Evolutionary conservation across 208 protist species (phyloP).

Genomic region (Crithidia brevicula): DNA sequence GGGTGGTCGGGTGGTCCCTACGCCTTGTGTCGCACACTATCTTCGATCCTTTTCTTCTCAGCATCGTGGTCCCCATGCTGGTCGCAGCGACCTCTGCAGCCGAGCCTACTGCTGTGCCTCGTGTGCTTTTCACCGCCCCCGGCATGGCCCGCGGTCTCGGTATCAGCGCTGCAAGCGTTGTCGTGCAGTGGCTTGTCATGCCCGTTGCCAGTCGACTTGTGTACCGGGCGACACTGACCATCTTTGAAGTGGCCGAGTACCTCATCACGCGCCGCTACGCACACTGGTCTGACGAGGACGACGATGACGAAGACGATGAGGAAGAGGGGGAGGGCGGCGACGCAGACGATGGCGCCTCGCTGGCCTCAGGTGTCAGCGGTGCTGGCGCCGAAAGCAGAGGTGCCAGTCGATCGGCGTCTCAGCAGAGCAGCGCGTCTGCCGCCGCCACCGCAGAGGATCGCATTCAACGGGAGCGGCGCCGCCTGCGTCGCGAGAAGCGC

Average conservation of each 20-base stretch:
- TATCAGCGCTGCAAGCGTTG: slow-evolving; percentile 39
- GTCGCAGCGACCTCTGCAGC: slow-evolving; percentile 8
- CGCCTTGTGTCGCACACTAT: slow-evolving; percentile 61
- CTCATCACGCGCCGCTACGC: slow-evolving; percentile 76
- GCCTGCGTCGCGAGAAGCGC: slow-evolving; percentile 17
- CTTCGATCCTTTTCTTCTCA: slow-evolving; percentile 72
- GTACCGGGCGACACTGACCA: slow-evolving; percentile 67
- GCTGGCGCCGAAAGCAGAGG: not conserved
- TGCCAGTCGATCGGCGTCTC: not conserved
- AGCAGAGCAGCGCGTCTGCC: slow-evolving; percentile 4
- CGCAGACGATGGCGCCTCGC: slow-evolving; percentile 13
- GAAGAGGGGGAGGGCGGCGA: slow-evolving; percentile 16
- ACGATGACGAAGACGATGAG: slow-evolving; percentile 36
- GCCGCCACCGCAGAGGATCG: slow-evolving; percentile 19
- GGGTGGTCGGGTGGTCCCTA: slow-evolving; percentile 59
- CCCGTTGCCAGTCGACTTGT: slow-evolving; percentile 57
- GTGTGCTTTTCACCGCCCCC: slow-evolving; percentile 40
- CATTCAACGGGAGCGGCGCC: slow-evolving; percentile 24
- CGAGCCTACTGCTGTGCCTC: slow-evolving; percentile 6
- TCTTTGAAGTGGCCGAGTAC: slow-evolving; percentile 76
- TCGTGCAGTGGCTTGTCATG: slow-evolving; percentile 56
- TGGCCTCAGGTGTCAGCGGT: slow-evolving; percentile 21
- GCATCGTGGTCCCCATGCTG: slow-evolving; percentile 63
- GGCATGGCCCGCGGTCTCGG: slow-evolving; percentile 39
- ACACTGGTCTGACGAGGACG: slow-evolving; percentile 41